These are phyloP conservation scores for Chamaecyparis obtusa DNA, from an alignment of 75 land plant species.

Conservation along the genomic window DNA sequence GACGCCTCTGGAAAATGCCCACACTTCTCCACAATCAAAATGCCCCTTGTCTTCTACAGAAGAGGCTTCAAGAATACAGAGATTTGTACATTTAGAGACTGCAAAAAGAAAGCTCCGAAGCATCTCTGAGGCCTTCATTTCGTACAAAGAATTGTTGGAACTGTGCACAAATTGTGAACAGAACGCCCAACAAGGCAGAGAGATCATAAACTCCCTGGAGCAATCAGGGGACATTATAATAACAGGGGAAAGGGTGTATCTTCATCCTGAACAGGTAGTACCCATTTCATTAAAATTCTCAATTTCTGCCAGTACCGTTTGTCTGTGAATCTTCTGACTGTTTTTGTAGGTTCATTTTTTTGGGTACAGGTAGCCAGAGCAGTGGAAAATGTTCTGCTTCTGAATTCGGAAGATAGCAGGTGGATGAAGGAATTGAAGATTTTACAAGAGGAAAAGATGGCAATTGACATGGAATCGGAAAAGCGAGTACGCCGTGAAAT, in stretches of 20 bases:
- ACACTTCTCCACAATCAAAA: neutral
- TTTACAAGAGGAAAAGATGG: slow-evolving; percentile 52
- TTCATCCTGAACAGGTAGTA: slow-evolving; percentile 78
- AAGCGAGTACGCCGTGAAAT: slow-evolving; percentile 41
- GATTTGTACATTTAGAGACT: slow-evolving; percentile 39
- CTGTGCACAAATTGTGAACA: slow-evolving; percentile 19
- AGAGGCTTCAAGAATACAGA: slow-evolving; percentile 19
- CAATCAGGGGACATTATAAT: slow-evolving; percentile 63
- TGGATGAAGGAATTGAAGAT: slow-evolving; percentile 32
- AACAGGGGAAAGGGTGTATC: slow-evolving; percentile 55
- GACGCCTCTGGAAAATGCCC: no score
- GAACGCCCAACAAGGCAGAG: neutral
- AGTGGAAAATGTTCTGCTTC: slow-evolving; percentile 43
- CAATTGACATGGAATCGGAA: slow-evolving; percentile 61
- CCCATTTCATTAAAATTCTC: no score
- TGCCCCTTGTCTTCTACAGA: neutral
- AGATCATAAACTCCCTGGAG: slow-evolving; percentile 44
- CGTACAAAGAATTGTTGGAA: slow-evolving; percentile 46
- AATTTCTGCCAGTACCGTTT: neutral
- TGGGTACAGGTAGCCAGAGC: slow-evolving; percentile 53
- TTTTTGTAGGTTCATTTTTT: no score
- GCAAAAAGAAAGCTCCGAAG: slow-evolving; percentile 31
- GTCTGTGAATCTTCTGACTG: no score
- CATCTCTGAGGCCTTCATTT: slow-evolving; percentile 27
- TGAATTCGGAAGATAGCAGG: slow-evolving; percentile 35